Evolutionary conservation across 1,139 yeast species (phyloP), one percentile per base, ranked within the genome.

Genomic region (Pichia terricola): DNA sequence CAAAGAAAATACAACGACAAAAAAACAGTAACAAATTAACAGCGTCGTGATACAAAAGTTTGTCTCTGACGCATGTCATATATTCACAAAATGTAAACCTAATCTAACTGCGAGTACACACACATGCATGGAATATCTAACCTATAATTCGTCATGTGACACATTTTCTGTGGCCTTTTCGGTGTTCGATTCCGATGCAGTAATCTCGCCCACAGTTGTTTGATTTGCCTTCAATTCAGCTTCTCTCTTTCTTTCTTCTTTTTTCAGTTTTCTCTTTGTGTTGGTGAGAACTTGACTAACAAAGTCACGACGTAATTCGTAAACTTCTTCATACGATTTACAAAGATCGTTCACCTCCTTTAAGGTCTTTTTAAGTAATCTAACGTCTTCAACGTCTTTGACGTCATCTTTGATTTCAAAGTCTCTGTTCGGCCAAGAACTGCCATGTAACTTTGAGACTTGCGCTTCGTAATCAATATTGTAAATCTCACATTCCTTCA

Each of bases 391-490:
- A 30, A 30, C 32, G 7, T 7, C 32, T 8, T 7, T 30, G 7
- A 30, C 10, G 7, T 30, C 9, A 8, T 30, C 32, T 8, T 7
- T 67, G 46, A 70, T 67, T 50, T 74, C 79, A 48, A 67, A 67
- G 8, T 45, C 42, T 3, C 25, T 4, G 10, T 4, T 11, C 8
- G 47, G 47, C 38, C 39, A 45, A 5, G 32, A 8, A 6, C 35
- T 32, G 4, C 43, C 41, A 32, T 40, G 26, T 22, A 43, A 28
- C 28, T 42, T 45, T 16, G 26, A 11, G 4, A 39, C 9, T 32
- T 31, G n/a, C 25, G 27, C 16, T 40, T 74, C 77, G 52, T 73
- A 77, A 53, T 75, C 72, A 35, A 76, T 58, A 0, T 67, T 70
- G 35, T 64, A 63, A 3, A 62, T 64, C 5, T 67, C 70, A 53